A percentile compares a stretch with the other conserved stretches of the same genome.
These are phyloP conservation scores for Suhomyces sp. DNA, from an alignment of 805 yeast species.

Conservation along the genomic window DNA sequence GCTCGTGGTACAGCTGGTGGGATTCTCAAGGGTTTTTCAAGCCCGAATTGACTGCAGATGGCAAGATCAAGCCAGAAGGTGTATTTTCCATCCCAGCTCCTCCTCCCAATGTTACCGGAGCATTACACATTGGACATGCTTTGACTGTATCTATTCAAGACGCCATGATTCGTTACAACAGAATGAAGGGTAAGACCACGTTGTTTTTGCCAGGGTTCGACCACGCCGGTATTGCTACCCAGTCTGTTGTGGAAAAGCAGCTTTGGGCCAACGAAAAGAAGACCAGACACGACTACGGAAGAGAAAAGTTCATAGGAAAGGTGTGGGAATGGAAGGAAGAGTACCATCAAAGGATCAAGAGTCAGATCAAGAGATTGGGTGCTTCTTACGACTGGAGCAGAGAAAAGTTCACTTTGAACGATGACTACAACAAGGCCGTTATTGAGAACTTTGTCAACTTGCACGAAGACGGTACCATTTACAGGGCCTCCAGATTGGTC, in stretches of 20 bases:
- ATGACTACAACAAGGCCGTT: constrained; percentile 74
- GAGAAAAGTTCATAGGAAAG: constrained; percentile 81
- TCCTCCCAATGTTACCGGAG: constrained; percentile 99
- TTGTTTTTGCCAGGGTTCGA: constrained; percentile 95
- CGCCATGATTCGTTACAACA: constrained; percentile 84
- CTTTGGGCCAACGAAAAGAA: constrained; percentile 82
- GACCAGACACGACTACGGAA: constrained; percentile 93
- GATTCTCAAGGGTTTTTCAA: constrained; percentile 78
- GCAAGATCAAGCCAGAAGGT: constrained; percentile 78
- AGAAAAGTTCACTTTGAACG: constrained; percentile 91
- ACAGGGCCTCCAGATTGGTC: constrained; percentile 88
- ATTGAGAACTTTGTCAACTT: constrained; percentile 85
- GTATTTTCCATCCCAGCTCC: constrained; percentile 93
- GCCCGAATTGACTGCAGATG: constrained; percentile 78
- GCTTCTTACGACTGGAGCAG: constrained; percentile 96
- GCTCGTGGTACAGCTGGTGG: constrained; percentile 99
- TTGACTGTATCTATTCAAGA: constrained; percentile 94
- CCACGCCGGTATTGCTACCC: constrained; percentile 99
- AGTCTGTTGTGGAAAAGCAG: constrained; percentile 95
- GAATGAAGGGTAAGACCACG: constrained; percentile 96
- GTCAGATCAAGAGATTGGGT: constrained; percentile 83
- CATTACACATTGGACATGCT: constrained; percentile 97
- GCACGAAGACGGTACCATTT: constrained; percentile 93
- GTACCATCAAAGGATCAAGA: constrained; percentile 80
- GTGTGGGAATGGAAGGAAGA: constrained; percentile 99